Evolutionary conservation across 768 basidiomycete genomes (phyloP).

Genomic region (Pulveroboletus sp.): DNA sequence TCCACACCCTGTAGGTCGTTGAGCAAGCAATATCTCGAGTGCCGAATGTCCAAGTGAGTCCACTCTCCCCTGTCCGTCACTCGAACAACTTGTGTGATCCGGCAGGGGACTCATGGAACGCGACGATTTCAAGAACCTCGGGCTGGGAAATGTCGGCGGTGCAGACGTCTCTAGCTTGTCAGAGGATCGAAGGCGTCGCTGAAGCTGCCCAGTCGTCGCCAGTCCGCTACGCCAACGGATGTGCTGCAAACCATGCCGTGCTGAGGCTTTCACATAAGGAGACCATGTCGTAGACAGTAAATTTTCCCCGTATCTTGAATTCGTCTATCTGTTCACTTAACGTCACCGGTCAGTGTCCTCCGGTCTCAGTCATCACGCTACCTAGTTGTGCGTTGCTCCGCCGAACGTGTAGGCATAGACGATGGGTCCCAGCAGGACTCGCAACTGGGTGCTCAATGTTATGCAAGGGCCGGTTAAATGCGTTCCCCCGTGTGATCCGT

Average conservation of each 20-base stretch:
- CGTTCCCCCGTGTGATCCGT: background rate
- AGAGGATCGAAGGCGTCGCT: conserved; percentile 5
- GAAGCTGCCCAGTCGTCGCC: background rate
- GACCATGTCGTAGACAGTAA: conserved; percentile 1
- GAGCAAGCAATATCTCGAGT: conserved; percentile 79
- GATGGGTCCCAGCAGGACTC: background rate
- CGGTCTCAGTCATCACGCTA: background rate
- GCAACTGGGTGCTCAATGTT: background rate
- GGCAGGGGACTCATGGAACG: conserved; percentile 81
- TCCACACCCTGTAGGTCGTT: conserved; percentile 72
- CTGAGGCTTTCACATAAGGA: background rate
- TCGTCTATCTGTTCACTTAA: background rate
- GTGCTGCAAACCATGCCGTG: background rate
- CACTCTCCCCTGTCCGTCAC: background rate
- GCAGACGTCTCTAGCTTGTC: conserved; percentile 1
- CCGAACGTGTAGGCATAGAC: conserved; percentile 2
- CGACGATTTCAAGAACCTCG: conserved; percentile 85
- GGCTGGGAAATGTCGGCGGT: conserved; percentile 51
- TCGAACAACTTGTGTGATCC: background rate
- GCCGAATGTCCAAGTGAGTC: conserved; percentile 81
- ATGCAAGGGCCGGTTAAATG: background rate
- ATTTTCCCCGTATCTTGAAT: background rate
- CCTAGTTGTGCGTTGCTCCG: background rate
- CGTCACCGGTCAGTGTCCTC: conserved; percentile 1
- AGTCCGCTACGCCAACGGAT: background rate